Percentiles rank a stretch among this genome's conserved stretches.
These are phyloP conservation scores for Pseudozyma thailandica DNA, from an alignment of 1,284 basidiomycete genomes.

Conservation along the genomic window DNA sequence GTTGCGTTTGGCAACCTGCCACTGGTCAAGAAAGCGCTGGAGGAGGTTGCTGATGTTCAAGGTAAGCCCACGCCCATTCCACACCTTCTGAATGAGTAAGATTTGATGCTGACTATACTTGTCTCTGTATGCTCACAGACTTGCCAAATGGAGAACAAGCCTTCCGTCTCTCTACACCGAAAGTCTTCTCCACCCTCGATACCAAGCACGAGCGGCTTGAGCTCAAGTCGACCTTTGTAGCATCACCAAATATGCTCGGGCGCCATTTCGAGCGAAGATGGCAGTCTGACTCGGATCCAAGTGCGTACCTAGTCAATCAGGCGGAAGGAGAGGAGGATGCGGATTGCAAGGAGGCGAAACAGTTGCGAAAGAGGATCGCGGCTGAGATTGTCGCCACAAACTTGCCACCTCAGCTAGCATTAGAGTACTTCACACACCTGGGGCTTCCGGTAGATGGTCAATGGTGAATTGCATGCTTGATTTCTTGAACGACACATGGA, in stretches of 20 bases:
- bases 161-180: constrained; percentile 30
- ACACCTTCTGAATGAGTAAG: background rate
- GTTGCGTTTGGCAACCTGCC: constrained; percentile 19
- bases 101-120: constrained; percentile 1
- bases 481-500: no score
- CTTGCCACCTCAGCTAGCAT: constrained; percentile 18
- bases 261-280: constrained; percentile 38
- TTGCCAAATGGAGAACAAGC: constrained; percentile 31
- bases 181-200: constrained; percentile 27
- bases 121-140: constrained; percentile 4
- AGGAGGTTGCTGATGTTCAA: constrained; percentile 32
- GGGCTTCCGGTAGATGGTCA: background rate
- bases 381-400: constrained; percentile 31
- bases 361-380: constrained; percentile 25
- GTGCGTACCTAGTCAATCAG: constrained; percentile 6
- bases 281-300: constrained; percentile 26
- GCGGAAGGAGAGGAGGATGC: background rate
- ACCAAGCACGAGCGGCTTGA: constrained; percentile 19
- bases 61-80: constrained; percentile 17
- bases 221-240: constrained; percentile 18
- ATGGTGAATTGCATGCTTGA: no score
- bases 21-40: constrained; percentile 11
- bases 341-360: constrained; percentile 22
- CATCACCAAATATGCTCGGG: constrained; percentile 37
- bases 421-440: constrained; percentile 24